A percentile compares a stretch with the other conserved stretches of the same genome.
Conservation (phyloP, 2,329 filamentous ascomycete genomes). For the Beauveria sp. region DNA sequence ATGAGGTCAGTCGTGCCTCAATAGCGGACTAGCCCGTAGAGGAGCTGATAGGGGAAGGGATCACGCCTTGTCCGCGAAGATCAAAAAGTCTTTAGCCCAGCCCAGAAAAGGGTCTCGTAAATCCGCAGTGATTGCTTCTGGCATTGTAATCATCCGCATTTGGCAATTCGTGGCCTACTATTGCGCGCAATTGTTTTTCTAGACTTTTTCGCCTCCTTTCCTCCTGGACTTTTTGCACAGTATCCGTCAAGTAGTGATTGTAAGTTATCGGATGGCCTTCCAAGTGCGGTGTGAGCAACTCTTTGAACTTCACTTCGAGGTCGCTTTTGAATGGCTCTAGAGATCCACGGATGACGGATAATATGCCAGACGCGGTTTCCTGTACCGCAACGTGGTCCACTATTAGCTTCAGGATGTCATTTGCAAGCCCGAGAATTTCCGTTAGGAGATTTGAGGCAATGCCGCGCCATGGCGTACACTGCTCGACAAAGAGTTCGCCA, state of each 20-base stretch:
- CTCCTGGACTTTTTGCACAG: conserved; percentile 23
- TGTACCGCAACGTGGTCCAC: conserved; percentile 31
- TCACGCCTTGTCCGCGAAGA: not conserved
- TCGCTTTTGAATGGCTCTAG: conserved; percentile 23
- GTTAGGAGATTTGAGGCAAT: conserved; percentile 40
- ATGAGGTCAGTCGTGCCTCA: not conserved
- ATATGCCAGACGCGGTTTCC: conserved; percentile 15
- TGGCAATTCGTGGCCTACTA: not conserved
- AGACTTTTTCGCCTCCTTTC: not conserved
- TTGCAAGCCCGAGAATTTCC: conserved; percentile 38
- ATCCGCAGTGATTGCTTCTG: no score
- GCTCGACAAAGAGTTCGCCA: conserved; percentile 47
- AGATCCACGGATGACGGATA: conserved; percentile 22
- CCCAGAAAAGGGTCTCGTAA: no score
- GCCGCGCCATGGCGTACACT: conserved; percentile 42
- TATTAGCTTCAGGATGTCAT: conserved; percentile 39
- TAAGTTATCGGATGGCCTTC: conserved; percentile 43
- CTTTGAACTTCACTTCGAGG: conserved; percentile 29
- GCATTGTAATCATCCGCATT: no score
- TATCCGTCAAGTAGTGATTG: conserved; percentile 30
- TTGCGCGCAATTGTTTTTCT: not conserved
- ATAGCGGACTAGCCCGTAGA: not conserved
- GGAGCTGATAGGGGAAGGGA: not conserved
- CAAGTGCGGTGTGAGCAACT: conserved; percentile 39
- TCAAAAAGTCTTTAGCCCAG: no score